These are phyloP conservation scores for Ustilago shanxiensis DNA, from an alignment of 1,284 basidiomycete species.

Conservation along the genomic window DNA sequence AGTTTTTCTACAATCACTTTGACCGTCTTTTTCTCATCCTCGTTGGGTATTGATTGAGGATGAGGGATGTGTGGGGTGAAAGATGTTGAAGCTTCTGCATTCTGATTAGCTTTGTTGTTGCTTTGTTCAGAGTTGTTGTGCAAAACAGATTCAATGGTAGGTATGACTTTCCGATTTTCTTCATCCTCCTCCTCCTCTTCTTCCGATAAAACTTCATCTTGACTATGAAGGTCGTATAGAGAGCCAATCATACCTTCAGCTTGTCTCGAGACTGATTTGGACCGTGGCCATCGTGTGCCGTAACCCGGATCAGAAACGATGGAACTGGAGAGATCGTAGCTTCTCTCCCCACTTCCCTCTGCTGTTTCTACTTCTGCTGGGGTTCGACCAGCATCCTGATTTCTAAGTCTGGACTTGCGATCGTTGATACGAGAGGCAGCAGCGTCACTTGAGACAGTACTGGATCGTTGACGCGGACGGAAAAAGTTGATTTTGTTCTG, in stretches of 20 bases:
- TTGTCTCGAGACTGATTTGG: slow-evolving; percentile 20
- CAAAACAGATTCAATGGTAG: slow-evolving; percentile 35
- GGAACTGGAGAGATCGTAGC: slow-evolving; percentile 36
- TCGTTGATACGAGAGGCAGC: not conserved
- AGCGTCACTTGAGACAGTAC: slow-evolving; percentile 21
- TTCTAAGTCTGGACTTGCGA: slow-evolving; percentile 6
- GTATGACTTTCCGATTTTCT: slow-evolving; percentile 6
- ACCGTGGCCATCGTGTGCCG: slow-evolving; percentile 19
- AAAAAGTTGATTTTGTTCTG: slow-evolving; percentile 22
- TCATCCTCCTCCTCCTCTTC: slow-evolving; percentile 41
- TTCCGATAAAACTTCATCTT: slow-evolving; percentile 40
- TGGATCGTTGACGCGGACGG: slow-evolving; percentile 29
- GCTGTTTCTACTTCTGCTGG: not conserved
- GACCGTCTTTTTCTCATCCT: slow-evolving; percentile 13
- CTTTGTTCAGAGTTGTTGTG: not conserved
- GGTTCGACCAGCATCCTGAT: slow-evolving; percentile 9
- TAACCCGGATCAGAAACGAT: slow-evolving; percentile 48
- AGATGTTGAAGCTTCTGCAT: not conserved
- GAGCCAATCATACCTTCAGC: slow-evolving; percentile 27
- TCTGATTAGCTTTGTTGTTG: not conserved
- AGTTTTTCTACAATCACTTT: slow-evolving; percentile 50
- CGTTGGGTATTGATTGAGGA: slow-evolving; percentile 6
- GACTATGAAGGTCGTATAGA: slow-evolving; percentile 32
- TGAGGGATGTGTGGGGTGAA: slow-evolving; percentile 42
- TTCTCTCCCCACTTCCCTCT: not conserved